phyloP scores from a whole-genome alignment of 352 stramenopile species.

The Globisporangium barbulae region DNA sequence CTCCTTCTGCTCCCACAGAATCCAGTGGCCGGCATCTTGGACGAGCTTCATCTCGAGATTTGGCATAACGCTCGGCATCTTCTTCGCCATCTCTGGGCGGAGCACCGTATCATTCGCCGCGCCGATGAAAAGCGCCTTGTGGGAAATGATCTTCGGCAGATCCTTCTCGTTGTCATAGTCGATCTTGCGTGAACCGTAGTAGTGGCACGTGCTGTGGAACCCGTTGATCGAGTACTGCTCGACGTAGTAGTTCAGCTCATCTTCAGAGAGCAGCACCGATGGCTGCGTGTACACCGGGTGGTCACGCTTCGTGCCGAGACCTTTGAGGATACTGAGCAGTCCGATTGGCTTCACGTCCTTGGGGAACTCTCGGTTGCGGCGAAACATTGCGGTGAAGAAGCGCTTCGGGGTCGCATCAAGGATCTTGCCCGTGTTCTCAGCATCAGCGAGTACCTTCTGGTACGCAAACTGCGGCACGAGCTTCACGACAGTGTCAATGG shows the following conservation, averaged over 20 bases:
- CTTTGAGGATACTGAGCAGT: slow-evolving; percentile 15
- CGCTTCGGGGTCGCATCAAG: slow-evolving; percentile 38
- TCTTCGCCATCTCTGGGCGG: slow-evolving; percentile 44
- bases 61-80: slow-evolving; percentile 35
- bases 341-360: slow-evolving; percentile 15
- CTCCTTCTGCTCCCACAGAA: slow-evolving; percentile 15
- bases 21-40: slow-evolving; percentile 11
- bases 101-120: slow-evolving; percentile 55
- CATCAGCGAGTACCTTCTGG: slow-evolving; percentile 51
- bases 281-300: slow-evolving; percentile 29
- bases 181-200: slow-evolving; percentile 54
- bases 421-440: slow-evolving; percentile 33
- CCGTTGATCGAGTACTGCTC: slow-evolving; percentile 44
- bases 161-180: slow-evolving; percentile 51
- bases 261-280: slow-evolving; percentile 44
- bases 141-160: slow-evolving; percentile 27
- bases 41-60: slow-evolving; percentile 13
- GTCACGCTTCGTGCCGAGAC: slow-evolving; percentile 14
- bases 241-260: slow-evolving; percentile 64
- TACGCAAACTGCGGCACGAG: slow-evolving; percentile 60
- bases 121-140: slow-evolving; percentile 62
- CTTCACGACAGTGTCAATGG: slow-evolving; percentile 41
- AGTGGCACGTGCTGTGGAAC: slow-evolving; percentile 58
- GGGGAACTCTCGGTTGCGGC: slow-evolving; percentile 36
- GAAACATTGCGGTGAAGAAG: slow-evolving; percentile 52